Percentiles rank a stretch among this genome's conserved stretches.
Evolutionary conservation across 208 protist species (phyloP).

Genomic region (Leishmania lainsoni): DNA sequence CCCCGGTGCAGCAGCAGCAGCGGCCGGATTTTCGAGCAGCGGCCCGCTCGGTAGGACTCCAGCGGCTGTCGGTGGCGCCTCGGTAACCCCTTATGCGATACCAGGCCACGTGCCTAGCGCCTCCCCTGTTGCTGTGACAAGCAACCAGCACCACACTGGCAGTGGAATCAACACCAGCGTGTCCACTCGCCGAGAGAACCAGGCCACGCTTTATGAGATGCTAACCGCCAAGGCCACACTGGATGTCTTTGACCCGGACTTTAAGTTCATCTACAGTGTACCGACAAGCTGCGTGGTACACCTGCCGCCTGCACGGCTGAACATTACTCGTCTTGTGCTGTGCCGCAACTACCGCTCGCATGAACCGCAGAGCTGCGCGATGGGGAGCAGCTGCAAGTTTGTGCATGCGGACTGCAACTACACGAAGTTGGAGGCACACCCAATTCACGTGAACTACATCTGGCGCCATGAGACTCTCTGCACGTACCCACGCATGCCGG

Average conservation of each 20-base stretch:
- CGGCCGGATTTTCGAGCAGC: not conserved
- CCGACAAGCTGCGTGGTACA: conserved; percentile 56
- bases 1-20: not conserved
- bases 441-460: conserved; percentile 87
- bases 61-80: not conserved
- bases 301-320: conserved; percentile 66
- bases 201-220: conserved; percentile 7
- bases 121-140: not conserved
- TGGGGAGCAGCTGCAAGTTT: conserved; percentile 78
- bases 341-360: conserved; percentile 72
- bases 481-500: conserved; percentile 69
- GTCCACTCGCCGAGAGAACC: conserved; percentile 6
- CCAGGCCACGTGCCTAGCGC: not conserved
- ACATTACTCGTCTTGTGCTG: conserved; percentile 84
- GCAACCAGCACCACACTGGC: not conserved
- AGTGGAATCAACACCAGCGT: conserved; percentile 4
- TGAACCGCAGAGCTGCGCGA: conserved; percentile 55
- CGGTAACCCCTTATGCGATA: conserved; percentile 10
- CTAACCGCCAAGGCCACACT: conserved; percentile 11
- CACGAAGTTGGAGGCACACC: conserved; percentile 45
- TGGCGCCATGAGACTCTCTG: conserved; percentile 63
- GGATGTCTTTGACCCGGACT: conserved; percentile 73
- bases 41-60: conserved; percentile 4
- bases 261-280: conserved; percentile 66
- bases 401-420: conserved; percentile 74